These are phyloP conservation scores for Vitis hybrid DNA, from an alignment of 177 flowering plant genomes.

Conservation along the genomic window DNA sequence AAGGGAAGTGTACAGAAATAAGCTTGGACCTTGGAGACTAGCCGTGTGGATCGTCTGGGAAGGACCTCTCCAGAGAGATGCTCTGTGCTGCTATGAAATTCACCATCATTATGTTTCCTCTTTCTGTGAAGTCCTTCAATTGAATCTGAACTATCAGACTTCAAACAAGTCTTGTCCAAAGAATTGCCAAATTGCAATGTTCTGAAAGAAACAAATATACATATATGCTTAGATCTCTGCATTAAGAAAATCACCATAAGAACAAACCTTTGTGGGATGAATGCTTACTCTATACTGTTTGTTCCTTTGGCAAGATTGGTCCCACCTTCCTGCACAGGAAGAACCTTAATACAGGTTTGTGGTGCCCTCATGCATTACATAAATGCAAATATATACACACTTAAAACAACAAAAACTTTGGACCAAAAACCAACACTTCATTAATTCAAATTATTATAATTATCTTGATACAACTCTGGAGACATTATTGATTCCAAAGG, in stretches of 20 bases:
- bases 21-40: conserved; percentile 39
- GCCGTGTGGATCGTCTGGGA: conserved; percentile 49
- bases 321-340: conserved; percentile 27
- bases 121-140: conserved; percentile 25
- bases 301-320: no score
- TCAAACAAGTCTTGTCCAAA: conserved; percentile 17
- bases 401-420: no score
- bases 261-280: not conserved
- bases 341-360: no score
- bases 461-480: no score
- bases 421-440: no score
- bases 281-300: conserved; percentile 26
- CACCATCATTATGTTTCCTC: conserved; percentile 15
- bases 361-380: no score
- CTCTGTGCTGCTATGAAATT: conserved; percentile 22
- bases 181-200: conserved; percentile 29
- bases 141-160: conserved; percentile 15
- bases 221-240: conserved; percentile 2
- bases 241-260: not conserved
- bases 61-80: conserved; percentile 19
- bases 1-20: conserved; percentile 4
- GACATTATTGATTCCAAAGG: no score
- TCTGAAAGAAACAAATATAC: conserved; percentile 28
- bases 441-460: no score
- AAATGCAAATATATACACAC: no score